Evolutionary conservation across 2,329 filamentous ascomycete species (phyloP).

Genomic region (Neonectria hederae): DNA sequence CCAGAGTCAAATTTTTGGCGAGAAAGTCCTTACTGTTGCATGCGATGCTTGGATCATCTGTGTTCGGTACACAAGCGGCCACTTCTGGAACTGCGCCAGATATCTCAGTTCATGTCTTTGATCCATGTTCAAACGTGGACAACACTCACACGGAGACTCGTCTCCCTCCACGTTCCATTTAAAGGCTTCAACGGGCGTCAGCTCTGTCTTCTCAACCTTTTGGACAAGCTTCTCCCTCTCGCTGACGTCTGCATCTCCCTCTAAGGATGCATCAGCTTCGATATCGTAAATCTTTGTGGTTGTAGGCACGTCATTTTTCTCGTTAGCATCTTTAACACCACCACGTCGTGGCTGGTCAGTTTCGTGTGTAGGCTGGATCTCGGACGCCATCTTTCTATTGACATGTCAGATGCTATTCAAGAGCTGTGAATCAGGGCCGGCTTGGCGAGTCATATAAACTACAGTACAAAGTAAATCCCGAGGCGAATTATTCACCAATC

Average conservation of each 20-base stretch:
- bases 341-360: not conserved
- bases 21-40: slow-evolving; percentile 9
- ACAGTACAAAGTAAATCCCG: not conserved
- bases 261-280: slow-evolving; percentile 11
- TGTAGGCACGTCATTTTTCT: slow-evolving; percentile 1
- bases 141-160: slow-evolving; percentile 14
- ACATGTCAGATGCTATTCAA: not conserved
- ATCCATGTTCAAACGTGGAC: not conserved
- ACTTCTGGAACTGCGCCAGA: slow-evolving; percentile 7
- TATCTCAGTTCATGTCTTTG: not conserved
- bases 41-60: slow-evolving; percentile 9
- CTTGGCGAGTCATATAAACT: not conserved
- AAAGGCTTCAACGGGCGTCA: slow-evolving; percentile 18
- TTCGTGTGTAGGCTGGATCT: slow-evolving; percentile 1
- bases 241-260: slow-evolving; percentile 3
- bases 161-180: slow-evolving; percentile 23
- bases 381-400: slow-evolving; percentile 8
- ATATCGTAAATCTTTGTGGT: slow-evolving; percentile 3
- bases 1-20: no score
- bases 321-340: not conserved
- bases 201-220: slow-evolving; percentile 11
- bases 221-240: slow-evolving; percentile 11
- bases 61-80: slow-evolving; percentile 22
- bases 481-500: not conserved
- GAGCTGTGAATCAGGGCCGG: not conserved